phyloP scores from a whole-genome alignment of 73 alveolate species.

The Tetrahymena borealis region DNA sequence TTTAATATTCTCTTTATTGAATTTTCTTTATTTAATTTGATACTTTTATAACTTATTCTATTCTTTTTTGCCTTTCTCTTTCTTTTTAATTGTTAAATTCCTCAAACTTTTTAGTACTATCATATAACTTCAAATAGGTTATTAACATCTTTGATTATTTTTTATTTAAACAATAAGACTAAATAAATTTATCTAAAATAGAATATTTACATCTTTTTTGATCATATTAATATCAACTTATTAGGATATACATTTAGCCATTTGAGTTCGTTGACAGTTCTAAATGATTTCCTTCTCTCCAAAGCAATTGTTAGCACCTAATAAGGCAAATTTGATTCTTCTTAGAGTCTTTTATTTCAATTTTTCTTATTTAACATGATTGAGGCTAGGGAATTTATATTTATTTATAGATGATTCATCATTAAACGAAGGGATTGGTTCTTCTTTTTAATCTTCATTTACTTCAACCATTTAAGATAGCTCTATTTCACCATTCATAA shows the following conservation, averaged over 20 bases:
- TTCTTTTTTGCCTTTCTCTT: background rate
- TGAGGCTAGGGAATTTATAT: background rate
- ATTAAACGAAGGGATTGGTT: background rate
- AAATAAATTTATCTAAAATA: background rate
- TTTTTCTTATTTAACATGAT: background rate
- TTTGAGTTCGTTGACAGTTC: background rate
- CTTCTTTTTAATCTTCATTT: background rate
- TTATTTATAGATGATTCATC: background rate
- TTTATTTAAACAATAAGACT: background rate
- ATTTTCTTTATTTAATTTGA: background rate
- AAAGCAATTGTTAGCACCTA: background rate
- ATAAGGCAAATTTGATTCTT: background rate
- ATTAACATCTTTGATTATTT: background rate
- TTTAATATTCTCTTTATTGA: background rate
- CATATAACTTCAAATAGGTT: background rate
- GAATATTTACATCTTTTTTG: background rate
- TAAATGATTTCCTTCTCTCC: background rate
- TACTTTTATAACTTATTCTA: background rate
- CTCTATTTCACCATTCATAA: background rate
- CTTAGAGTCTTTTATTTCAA: background rate
- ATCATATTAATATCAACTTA: background rate
- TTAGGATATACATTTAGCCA: background rate
- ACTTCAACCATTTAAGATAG: background rate
- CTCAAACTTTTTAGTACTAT: background rate
- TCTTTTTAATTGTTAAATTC: background rate